Evolutionary conservation across 2,329 filamentous ascomycete species (phyloP).

Genomic region (Hypoxylon sp.): DNA sequence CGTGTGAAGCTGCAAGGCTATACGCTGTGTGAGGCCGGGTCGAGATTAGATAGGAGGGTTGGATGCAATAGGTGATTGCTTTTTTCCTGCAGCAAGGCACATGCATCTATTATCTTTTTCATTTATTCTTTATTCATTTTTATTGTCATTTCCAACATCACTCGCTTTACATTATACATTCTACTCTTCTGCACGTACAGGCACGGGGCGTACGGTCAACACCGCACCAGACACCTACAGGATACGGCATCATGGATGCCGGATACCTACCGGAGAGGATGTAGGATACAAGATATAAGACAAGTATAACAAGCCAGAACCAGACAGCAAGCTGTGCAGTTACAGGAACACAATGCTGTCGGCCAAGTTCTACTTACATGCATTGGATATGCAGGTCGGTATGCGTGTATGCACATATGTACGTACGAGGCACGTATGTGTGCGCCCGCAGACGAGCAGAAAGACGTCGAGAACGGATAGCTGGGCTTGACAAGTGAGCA

Average conservation of each 20-base stretch:
- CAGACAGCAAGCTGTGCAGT: constrained; percentile 7
- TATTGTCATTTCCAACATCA: no score
- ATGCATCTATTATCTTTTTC: no score
- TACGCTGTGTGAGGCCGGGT: background rate
- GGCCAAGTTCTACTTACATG: background rate
- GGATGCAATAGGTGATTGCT: no score
- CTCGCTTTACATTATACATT: no score
- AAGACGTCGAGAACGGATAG: background rate
- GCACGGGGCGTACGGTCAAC: no score
- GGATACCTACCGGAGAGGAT: no score
- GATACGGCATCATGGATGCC: no score
- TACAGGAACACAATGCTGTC: constrained; percentile 1
- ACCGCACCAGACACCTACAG: no score
- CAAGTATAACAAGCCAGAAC: constrained; percentile 1
- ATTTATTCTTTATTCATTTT: no score
- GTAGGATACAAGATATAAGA: no score
- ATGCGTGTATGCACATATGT: background rate
- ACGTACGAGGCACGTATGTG: background rate
- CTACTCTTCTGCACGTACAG: no score
- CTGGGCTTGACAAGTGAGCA: background rate
- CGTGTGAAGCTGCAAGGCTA: background rate
- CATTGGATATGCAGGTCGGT: background rate
- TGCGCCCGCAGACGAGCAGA: background rate
- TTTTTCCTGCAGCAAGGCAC: no score
- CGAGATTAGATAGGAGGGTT: background rate